A percentile compares a stretch with the other conserved stretches of the same genome.
phyloP scores from a whole-genome alignment of 1,284 basidiomycete species.

The Meripilus lineatus region DNA sequence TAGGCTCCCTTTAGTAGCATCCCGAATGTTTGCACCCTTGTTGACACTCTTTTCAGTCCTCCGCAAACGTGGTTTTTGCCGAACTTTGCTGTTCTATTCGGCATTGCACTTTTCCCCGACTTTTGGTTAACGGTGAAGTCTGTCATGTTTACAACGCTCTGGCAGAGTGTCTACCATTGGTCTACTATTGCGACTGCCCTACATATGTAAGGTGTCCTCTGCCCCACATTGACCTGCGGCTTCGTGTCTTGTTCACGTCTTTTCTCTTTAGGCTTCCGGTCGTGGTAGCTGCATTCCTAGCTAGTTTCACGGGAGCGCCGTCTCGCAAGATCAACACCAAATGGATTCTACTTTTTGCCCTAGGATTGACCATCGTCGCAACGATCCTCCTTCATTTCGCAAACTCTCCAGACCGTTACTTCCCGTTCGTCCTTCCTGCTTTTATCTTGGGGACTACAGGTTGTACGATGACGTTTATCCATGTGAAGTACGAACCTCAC shows the following conservation, averaged over 20 bases:
- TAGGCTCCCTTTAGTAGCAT: conserved; percentile 14
- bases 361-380: conserved; percentile 25
- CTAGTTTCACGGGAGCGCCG: conserved; percentile 30
- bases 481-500: conserved; percentile 18
- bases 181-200: conserved; percentile 25
- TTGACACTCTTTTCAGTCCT: conserved; percentile 22
- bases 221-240: not conserved
- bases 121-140: conserved; percentile 33
- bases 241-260: not conserved
- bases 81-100: conserved; percentile 35
- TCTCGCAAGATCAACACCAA: conserved; percentile 28
- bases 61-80: conserved; percentile 35
- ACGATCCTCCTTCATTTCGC: conserved; percentile 33
- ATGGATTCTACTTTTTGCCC: conserved; percentile 33
- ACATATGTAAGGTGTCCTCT: conserved; percentile 24
- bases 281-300: conserved; percentile 17
- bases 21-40: not conserved
- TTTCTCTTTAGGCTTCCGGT: conserved; percentile 3
- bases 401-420: conserved; percentile 32
- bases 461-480: conserved; percentile 15
- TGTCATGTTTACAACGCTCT: conserved; percentile 27
- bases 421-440: conserved; percentile 36
- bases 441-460: conserved; percentile 37
- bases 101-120: conserved; percentile 31
- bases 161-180: conserved; percentile 34